Evolutionary conservation across 495 filamentous ascomycete species (phyloP).

Genomic region (Hyphodiscus hymeniophilus): DNA sequence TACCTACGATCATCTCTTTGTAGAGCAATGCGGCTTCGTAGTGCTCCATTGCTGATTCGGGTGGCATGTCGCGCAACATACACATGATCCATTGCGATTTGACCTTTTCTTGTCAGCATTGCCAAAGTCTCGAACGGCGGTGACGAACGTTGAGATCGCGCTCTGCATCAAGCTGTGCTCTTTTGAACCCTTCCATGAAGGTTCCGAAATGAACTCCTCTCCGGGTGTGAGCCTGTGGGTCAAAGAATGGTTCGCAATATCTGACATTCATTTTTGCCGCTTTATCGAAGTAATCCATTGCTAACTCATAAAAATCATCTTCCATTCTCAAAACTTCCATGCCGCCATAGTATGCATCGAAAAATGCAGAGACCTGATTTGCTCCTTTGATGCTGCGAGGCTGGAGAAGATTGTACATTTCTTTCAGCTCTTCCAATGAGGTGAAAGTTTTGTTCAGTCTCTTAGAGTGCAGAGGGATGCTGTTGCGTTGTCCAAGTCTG

Average conservation of each 20-base stretch:
- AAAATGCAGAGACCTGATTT: conserved; percentile 32
- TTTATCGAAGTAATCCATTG: conserved; percentile 59
- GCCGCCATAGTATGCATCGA: conserved; percentile 68
- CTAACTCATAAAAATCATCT: conserved; percentile 60
- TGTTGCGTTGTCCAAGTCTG: conserved; percentile 52
- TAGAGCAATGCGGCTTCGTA: conserved; percentile 40
- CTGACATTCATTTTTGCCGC: conserved; percentile 54
- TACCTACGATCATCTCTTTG: conserved; percentile 43
- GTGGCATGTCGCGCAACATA: conserved; percentile 61
- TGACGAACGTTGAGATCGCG: conserved; percentile 46
- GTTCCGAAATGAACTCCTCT: conserved; percentile 52
- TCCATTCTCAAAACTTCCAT: conserved; percentile 52
- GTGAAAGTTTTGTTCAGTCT: not conserved
- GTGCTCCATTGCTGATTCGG: conserved; percentile 36
- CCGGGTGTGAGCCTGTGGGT: conserved; percentile 62
- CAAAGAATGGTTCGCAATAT: conserved; percentile 72
- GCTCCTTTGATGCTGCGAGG: conserved; percentile 1
- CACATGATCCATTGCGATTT: conserved; percentile 49
- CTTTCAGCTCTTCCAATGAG: not conserved
- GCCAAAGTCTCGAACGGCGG: not conserved
- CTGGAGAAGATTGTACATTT: conserved; percentile 3
- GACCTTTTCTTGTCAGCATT: conserved; percentile 5
- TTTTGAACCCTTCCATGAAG: conserved; percentile 49
- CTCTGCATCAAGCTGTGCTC: conserved; percentile 50
- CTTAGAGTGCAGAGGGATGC: conserved; percentile 37